Percentiles rank a stretch among this genome's conserved stretches.
Conservation (phyloP, 768 basidiomycete genomes). For the Suillus bovinus region DNA sequence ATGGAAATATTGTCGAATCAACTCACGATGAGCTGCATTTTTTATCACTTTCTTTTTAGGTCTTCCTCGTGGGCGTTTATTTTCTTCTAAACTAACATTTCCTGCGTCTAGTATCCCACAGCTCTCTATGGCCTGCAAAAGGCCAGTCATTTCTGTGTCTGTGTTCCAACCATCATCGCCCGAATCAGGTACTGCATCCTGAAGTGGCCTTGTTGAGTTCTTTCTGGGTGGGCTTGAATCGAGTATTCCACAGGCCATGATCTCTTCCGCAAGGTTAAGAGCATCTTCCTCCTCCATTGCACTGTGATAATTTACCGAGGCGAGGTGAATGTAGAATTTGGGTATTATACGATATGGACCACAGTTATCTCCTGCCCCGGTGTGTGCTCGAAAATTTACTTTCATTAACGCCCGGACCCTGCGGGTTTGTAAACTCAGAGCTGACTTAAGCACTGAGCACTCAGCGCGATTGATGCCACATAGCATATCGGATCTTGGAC, state of each 20-base stretch:
- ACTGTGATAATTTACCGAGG: background rate
- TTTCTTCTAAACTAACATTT: accelerated
- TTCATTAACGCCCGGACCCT: too few relatives aligned
- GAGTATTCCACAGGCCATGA: background rate
- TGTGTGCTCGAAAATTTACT: too few relatives aligned
- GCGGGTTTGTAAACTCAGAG: too few relatives aligned
- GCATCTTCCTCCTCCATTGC: background rate
- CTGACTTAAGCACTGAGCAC: too few relatives aligned
- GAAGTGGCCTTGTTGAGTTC: background rate
- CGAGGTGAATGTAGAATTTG: too few relatives aligned
- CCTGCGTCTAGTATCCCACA: background rate
- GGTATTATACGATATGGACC: too few relatives aligned
- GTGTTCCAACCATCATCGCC: background rate
- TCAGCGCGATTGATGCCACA: too few relatives aligned
- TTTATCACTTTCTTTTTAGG: background rate
- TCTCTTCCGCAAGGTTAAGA: background rate
- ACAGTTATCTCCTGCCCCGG: too few relatives aligned
- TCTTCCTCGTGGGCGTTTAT: background rate
- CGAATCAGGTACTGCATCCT: background rate
- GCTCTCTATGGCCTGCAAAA: background rate
- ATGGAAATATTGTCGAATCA: background rate
- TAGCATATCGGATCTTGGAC: too few relatives aligned
- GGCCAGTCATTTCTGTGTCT: background rate
- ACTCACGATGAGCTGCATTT: background rate
- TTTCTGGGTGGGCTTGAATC: background rate